Evolutionary conservation across 2,329 filamentous ascomycete species (phyloP).

Genomic region (Fonsecaea nubica): DNA sequence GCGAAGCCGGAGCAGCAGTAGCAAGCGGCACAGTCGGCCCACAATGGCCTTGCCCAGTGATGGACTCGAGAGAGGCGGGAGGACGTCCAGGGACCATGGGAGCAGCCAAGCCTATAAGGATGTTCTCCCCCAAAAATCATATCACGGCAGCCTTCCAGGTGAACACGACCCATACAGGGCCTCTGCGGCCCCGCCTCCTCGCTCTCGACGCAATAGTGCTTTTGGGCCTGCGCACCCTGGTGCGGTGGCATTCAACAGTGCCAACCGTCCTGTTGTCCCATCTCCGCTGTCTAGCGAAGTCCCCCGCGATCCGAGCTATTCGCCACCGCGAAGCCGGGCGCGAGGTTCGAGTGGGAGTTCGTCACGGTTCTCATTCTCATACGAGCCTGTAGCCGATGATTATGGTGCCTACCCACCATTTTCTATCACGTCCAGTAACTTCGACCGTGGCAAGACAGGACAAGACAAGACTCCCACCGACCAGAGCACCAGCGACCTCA

Average conservation of each 20-base stretch:
- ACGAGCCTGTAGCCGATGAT: conserved; percentile 7
- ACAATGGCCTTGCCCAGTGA: conserved; percentile 3
- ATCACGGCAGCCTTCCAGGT: neutral
- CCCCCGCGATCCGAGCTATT: conserved; percentile 17
- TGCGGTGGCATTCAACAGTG: conserved; percentile 19
- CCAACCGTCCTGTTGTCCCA: conserved; percentile 30
- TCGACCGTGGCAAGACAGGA: neutral
- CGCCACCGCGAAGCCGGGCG: neutral
- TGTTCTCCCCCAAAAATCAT: conserved; percentile 2
- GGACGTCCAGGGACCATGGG: conserved; percentile 12
- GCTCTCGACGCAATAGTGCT: conserved; percentile 31
- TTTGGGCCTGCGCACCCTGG: conserved; percentile 25
- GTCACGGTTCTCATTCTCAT: conserved; percentile 10
- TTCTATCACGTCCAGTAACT: neutral
- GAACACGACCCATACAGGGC: conserved; percentile 12
- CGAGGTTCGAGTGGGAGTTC: conserved; percentile 19
- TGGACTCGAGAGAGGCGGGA: conserved; percentile 6
- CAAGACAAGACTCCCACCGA: neutral
- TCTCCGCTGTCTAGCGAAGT: conserved; percentile 34
- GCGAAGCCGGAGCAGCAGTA: conserved; percentile 24
- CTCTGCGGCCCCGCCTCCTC: conserved; percentile 16
- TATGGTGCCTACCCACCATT: conserved; percentile 12
- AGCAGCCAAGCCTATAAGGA: conserved; percentile 21
- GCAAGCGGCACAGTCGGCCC: conserved; percentile 15
- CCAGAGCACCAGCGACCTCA: neutral